Evolutionary conservation across 2,329 filamentous ascomycete species (phyloP).

Genomic region (Sporothrix phasma): DNA sequence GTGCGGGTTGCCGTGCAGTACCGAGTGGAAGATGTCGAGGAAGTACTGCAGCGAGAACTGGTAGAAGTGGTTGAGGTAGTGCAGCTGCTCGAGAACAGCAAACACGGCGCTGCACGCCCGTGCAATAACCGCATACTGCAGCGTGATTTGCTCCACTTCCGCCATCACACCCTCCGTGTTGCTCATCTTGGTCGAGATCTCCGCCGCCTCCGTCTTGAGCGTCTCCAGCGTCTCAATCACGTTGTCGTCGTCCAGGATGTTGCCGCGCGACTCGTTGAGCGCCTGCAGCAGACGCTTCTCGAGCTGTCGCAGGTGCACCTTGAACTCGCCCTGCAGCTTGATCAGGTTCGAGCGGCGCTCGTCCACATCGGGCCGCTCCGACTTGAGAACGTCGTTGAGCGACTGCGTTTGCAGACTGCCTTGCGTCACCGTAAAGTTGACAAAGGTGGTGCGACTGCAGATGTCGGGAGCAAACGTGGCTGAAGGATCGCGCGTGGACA

Average conservation of each 20-base stretch:
- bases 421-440: constrained; percentile 98
- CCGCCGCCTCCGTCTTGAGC: constrained; percentile 91
- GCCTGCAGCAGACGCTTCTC: constrained; percentile 92
- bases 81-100: constrained; percentile 89
- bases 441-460: constrained; percentile 95
- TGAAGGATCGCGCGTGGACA: constrained; percentile 92
- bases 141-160: constrained; percentile 91
- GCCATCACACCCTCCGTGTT: constrained; percentile 98
- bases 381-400: constrained; percentile 93
- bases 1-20: constrained; percentile 70
- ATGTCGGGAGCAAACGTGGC: constrained; percentile 90
- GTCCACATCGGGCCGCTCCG: constrained; percentile 92
- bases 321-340: constrained; percentile 98
- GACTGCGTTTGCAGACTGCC: constrained; percentile 98
- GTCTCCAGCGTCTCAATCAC: constrained; percentile 97
- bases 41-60: constrained; percentile 99
- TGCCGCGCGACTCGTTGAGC: constrained; percentile 92
- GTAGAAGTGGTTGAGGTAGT: constrained; percentile 98
- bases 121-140: constrained; percentile 88
- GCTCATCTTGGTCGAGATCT: constrained; percentile 91
- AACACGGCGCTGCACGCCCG: constrained; percentile 95
- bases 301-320: constrained; percentile 88
- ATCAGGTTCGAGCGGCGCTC: constrained; percentile 93
- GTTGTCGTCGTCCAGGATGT: constrained; percentile 95
- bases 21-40: constrained; percentile 90